Conservation (phyloP, 441 rosid genomes). For the Eugenia klotzschiana region DNA sequence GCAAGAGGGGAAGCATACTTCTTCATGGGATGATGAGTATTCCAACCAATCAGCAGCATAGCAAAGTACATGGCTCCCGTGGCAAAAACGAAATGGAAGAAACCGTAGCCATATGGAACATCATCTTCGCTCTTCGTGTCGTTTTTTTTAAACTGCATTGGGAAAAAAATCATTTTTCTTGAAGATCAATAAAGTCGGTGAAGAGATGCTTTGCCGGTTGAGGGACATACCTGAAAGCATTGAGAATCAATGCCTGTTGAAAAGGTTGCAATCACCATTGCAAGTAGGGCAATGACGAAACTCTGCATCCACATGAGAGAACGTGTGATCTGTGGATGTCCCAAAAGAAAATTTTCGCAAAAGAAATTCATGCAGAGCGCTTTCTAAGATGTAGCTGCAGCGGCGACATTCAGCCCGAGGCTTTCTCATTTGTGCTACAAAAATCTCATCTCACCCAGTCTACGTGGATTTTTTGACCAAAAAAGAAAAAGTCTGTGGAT, state of each 20-base stretch:
- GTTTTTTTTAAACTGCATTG: constrained; percentile 39
- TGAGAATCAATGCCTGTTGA: constrained; percentile 92
- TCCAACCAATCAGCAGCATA: constrained; percentile 94
- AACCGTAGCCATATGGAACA: constrained; percentile 89
- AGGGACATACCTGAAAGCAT: constrained; percentile 70
- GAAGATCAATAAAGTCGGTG: not conserved
- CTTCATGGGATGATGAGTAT: constrained; percentile 68
- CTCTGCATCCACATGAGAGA: constrained; percentile 29
- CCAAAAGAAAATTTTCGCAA: not conserved
- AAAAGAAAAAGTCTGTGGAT: not conserved
- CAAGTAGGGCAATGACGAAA: constrained; percentile 67
- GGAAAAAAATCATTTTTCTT: not conserved
- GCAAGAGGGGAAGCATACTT: constrained; percentile 26
- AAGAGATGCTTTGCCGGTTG: not conserved
- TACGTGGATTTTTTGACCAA: not conserved
- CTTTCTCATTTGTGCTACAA: not conserved
- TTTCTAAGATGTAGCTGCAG: not conserved
- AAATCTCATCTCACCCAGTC: not conserved
- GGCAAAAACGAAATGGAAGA: constrained; percentile 94
- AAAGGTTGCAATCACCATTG: constrained; percentile 89
- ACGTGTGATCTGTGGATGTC: not conserved
- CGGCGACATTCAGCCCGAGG: not conserved
- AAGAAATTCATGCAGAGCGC: not conserved
- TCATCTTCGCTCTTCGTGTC: constrained; percentile 37
- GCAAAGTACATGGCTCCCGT: constrained; percentile 98